phyloP scores from a whole-genome alignment of 352 stramenopile species.

The Plasmopara viticola region DNA sequence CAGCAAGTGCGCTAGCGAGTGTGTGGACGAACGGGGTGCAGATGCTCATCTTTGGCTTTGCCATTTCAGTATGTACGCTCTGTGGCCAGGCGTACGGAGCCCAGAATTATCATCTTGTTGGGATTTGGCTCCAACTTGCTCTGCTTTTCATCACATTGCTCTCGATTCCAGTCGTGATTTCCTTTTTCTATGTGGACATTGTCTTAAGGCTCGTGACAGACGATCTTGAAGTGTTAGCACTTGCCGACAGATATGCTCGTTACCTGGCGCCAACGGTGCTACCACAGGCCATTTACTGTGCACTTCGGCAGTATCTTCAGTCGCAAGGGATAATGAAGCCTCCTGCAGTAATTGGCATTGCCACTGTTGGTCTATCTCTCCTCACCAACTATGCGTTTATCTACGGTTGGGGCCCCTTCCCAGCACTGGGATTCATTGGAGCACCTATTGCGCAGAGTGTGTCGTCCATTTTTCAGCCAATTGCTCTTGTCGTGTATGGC shows the following conservation, averaged over 20 bases:
- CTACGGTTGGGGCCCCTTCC: conserved; percentile 56
- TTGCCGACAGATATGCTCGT: conserved; percentile 61
- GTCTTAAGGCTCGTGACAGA: conserved; percentile 64
- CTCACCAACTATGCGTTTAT: conserved; percentile 77
- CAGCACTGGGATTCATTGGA: conserved; percentile 63
- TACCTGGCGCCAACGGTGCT: conserved; percentile 58
- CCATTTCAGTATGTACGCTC: conserved; percentile 70
- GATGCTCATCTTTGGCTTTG: conserved; percentile 76
- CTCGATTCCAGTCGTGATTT: conserved; percentile 73
- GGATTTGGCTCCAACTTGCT: conserved; percentile 75
- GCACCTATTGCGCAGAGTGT: conserved; percentile 71
- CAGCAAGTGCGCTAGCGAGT: conserved; percentile 56
- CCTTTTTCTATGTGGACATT: conserved; percentile 79
- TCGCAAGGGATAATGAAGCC: conserved; percentile 73
- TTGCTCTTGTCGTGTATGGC: conserved; percentile 56
- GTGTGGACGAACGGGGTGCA: conserved; percentile 81
- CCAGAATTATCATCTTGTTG: conserved; percentile 69
- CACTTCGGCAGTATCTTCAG: conserved; percentile 73
- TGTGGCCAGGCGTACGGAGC: conserved; percentile 76
- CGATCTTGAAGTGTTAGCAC: conserved; percentile 47
- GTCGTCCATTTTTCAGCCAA: conserved; percentile 67
- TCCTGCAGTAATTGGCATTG: conserved; percentile 68
- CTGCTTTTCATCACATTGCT: conserved; percentile 71
- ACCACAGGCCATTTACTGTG: conserved; percentile 66
- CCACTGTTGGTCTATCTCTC: conserved; percentile 55